phyloP scores from a whole-genome alignment of 352 stramenopile species.

The Phytophthora vignae region DNA sequence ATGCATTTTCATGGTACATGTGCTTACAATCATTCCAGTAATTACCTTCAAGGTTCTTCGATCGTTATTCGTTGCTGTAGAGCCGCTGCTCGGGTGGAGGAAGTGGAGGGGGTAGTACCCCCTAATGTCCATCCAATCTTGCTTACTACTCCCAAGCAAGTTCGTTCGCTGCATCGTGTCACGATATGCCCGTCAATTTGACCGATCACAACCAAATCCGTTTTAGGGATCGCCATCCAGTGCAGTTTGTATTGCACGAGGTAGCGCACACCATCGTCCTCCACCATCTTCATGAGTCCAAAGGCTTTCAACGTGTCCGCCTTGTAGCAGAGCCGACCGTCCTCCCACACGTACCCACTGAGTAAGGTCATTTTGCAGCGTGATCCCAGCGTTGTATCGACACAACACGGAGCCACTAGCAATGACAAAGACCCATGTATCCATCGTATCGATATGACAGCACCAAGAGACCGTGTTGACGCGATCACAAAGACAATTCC shows the following conservation, averaged over 20 bases:
- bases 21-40: no score
- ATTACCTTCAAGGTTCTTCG: background rate
- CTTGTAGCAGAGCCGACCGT: conserved; percentile 16
- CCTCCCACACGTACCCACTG: conserved; percentile 17
- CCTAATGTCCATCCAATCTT: conserved; percentile 11
- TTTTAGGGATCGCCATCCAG: conserved; percentile 17
- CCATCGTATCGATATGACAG: background rate
- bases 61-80: background rate
- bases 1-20: no score
- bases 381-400: background rate
- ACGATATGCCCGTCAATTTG: background rate
- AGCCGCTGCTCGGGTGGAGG: background rate
- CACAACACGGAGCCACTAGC: background rate
- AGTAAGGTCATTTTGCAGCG: conserved; percentile 16
- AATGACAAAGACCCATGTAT: background rate
- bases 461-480: conserved; percentile 7
- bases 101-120: background rate
- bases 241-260: conserved; percentile 6
- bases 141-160: conserved; percentile 10
- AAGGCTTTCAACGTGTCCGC: conserved; percentile 16
- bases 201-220: conserved; percentile 13
- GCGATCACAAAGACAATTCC: conserved; percentile 16
- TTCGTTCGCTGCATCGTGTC: background rate
- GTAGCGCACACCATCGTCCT: conserved; percentile 1
- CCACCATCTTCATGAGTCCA: conserved; percentile 14